A percentile compares a stretch with the other conserved stretches of the same genome.
These are phyloP conservation scores for Cutaneotrichosporon arboriforme DNA, from an alignment of 1,284 basidiomycete genomes.

Conservation along the genomic window DNA sequence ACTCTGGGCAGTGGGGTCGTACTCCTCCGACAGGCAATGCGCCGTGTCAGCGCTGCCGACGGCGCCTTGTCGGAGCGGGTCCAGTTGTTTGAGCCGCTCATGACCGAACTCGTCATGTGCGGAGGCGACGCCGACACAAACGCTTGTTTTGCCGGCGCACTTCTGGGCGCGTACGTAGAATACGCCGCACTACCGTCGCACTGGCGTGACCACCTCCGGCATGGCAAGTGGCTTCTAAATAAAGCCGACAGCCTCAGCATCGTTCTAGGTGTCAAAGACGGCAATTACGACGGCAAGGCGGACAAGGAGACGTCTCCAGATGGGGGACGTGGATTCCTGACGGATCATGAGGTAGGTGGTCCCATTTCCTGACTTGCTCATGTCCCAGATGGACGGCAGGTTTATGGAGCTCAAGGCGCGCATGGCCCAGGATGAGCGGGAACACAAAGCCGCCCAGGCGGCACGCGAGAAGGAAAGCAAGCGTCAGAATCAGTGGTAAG, in stretches of 20 bases:
- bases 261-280: constrained; percentile 3
- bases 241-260: constrained; percentile 7
- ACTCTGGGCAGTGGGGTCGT: constrained; percentile 6
- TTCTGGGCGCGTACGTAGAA: constrained; percentile 14
- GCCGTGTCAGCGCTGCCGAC: neutral
- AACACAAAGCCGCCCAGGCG: neutral
- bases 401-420: constrained; percentile 12
- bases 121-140: constrained; percentile 20
- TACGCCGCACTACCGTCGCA: constrained; percentile 6
- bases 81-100: constrained; percentile 9
- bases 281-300: constrained; percentile 1
- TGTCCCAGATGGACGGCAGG: constrained; percentile 1
- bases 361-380: neutral
- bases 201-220: constrained; percentile 11
- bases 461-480: neutral
- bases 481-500: neutral
- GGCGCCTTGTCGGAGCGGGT: neutral
- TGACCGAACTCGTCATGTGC: constrained; percentile 8
- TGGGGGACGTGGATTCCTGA: constrained; percentile 10
- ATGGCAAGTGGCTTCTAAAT: constrained; percentile 6
- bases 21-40: constrained; percentile 9
- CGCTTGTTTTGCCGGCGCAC: constrained; percentile 13
- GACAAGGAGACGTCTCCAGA: constrained; percentile 8
- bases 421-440: constrained; percentile 7
- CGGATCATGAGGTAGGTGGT: neutral